Percentiles rank a stretch among this genome's conserved stretches.
These are phyloP conservation scores for Graphium sp. DNA, from an alignment of 2,329 filamentous ascomycete genomes.

Conservation along the genomic window DNA sequence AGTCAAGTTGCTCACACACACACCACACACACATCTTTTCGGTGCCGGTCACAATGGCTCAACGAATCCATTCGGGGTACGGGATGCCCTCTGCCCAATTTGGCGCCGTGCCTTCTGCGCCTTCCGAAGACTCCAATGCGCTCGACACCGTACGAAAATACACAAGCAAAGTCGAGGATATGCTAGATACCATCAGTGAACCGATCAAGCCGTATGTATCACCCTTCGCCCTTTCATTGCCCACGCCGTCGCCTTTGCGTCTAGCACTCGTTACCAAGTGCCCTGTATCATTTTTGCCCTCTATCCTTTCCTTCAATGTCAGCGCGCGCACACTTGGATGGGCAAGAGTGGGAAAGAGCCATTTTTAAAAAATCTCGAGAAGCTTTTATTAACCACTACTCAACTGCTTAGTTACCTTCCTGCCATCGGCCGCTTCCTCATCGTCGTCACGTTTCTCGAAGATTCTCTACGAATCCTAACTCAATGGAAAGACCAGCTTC, in stretches of 20 bases:
- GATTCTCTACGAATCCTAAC: conserved; percentile 92
- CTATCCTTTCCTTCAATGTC: neutral
- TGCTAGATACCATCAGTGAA: conserved; percentile 72
- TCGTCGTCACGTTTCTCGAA: conserved; percentile 96
- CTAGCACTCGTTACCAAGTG: too few relatives aligned
- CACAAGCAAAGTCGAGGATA: conserved; percentile 96
- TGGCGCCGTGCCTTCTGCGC: conserved; percentile 32
- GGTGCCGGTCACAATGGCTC: conserved; percentile 14
- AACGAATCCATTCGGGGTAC: conserved; percentile 59
- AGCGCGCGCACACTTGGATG: neutral
- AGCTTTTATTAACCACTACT: too few relatives aligned
- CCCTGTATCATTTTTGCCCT: neutral
- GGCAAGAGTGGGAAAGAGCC: too few relatives aligned
- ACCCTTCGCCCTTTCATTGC: conserved; percentile 2
- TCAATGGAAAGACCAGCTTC: conserved; percentile 90
- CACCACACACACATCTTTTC: neutral
- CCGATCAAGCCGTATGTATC: conserved; percentile 80
- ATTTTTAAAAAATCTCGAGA: too few relatives aligned
- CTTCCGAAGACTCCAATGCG: conserved; percentile 46
- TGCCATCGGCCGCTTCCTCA: conserved; percentile 89
- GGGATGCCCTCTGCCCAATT: conserved; percentile 65
- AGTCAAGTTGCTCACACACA: too few relatives aligned
- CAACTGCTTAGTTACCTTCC: conserved; percentile 83
- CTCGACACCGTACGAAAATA: conserved; percentile 84
- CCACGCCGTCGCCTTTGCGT: too few relatives aligned